Base-by-base conservation (phyloP, 371 early-diverging fungal species). In the Saksenaea oblongispora region DNA sequence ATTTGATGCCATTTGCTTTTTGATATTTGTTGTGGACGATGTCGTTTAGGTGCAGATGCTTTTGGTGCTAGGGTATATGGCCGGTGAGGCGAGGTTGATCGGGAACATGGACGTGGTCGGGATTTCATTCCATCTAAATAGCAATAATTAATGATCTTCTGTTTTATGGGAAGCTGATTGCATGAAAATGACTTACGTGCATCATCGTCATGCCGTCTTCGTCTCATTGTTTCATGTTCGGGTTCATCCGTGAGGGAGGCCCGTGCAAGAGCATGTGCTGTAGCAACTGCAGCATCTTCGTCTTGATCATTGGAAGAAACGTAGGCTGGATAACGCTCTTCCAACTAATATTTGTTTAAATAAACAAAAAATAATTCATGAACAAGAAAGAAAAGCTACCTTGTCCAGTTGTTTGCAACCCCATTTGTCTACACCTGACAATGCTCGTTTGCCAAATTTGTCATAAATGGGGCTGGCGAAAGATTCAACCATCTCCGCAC, bases 401-500 rank as follows among this genome's bases (percentile, higher is more conserved):
- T 61, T 75, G 55, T 75, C 75, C 5, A 75, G 28, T 61, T 75
- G 75, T 56, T 72, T 75, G 27, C 72, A 72, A 1, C 75, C 75
- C 75, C 75, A 75, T 59, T 70, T 73, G 47, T 75, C 72, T 2
- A 73, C 67, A 56, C 55, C 59, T 1, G 69, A 69, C 18, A 71
- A 59, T 37, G 71, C 73, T 41, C 63, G 67, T 34, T 64, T 63
- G 15, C 74, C 73, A 56, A 76, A 68, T 34, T 69, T 74, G 54
- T 72, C 79, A 58, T 74, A 79, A 47, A 79, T 72, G 26, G 76
- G 73, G 8, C 67, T 65, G 22, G 73, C 71, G 34, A 74, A 62
- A 1, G 89, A 87, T 65, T 93, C 96, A 3, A 95, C 88, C 68
- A 87, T 90, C 68, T 91, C 87, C 7, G 89, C 89, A 44, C 84